Base-by-base conservation (phyloP, 352 stramenopile species). In the Lagenidium giganteum region DNA sequence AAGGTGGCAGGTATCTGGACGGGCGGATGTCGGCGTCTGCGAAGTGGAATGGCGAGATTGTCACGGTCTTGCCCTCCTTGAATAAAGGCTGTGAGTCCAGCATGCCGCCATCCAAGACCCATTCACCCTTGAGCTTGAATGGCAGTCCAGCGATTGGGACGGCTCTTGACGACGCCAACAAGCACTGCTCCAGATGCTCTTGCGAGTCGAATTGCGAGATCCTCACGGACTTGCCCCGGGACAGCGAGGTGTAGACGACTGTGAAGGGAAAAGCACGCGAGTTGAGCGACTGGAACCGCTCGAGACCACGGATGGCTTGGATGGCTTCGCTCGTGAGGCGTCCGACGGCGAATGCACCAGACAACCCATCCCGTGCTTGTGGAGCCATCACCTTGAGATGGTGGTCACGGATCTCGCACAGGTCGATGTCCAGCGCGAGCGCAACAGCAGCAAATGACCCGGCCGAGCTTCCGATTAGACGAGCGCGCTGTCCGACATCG, bases 11-110 rank as follows among this genome's bases (percentile, higher is more conserved):
- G 37, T 85, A 87, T 9, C 67, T 55, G 5, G 69, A 83, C 22
- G 75, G 75, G 8, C 67, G 65, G 47, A 87, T 85, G 54, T 87
- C 69, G 31, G 64, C 71, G 8, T 39, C 36, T n/a, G n/a, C n/a
- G 12, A 61, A 53, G 34, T 63, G 66, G 24, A 61, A 28, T 2
- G 64, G 56, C 13, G 42, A 64, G 9, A 75, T 46, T 1, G 46
- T 64, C 24, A 52, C 57, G 26, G 57, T 81, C 8, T 48, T 61
- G 21, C 69, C 26, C 14, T 46, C 53, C 0, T 57, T 37, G 23
- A 86, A 64, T 26, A 65, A 29, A 16, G 73, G 70, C 33, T 81
- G 61, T 42, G 81, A 70, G 52, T 76, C 68, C n/a, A 76, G 42
- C n/a, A 84, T 18, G 0, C 66, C 73, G 11, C 69, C 72, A 35